Evolutionary conservation across 169 alveolate species (phyloP).

Genomic region (Plasmodium yoelii): DNA sequence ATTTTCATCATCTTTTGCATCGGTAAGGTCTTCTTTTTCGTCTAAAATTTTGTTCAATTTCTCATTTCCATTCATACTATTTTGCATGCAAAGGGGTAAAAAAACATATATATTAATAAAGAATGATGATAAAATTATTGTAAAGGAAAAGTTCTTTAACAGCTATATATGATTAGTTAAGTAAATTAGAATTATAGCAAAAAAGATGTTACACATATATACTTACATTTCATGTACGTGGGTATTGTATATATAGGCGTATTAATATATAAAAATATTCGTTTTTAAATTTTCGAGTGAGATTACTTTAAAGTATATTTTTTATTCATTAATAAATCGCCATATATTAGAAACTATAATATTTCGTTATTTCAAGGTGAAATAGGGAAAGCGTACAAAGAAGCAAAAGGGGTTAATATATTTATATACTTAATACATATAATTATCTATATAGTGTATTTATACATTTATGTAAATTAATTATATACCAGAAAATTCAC

Average conservation of each 20-base stretch:
- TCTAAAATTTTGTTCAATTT: constrained; percentile 79
- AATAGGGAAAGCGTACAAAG: not conserved
- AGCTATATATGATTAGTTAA: no score
- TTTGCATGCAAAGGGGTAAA: not conserved
- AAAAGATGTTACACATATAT: no score
- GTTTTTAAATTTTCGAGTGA: not conserved
- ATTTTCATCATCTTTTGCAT: constrained; percentile 53
- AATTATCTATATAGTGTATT: no score
- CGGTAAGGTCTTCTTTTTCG: constrained; percentile 59
- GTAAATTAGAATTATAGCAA: no score
- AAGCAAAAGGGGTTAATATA: no score
- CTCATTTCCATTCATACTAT: constrained; percentile 73
- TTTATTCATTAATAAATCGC: constrained; percentile 1
- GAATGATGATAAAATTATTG: not conserved
- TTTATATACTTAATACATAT: no score
- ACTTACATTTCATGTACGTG: no score
- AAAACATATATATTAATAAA: not conserved
- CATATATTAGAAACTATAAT: constrained; percentile 15
- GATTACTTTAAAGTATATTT: constrained; percentile 25
- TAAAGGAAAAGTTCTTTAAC: no score
- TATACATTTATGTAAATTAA: not conserved
- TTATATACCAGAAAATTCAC: not conserved
- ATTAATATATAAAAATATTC: no score
- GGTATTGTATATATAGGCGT: no score
- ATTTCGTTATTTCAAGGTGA: constrained; percentile 1